These are phyloP conservation scores for Conticribra weissflogii DNA, from an alignment of 108 stramenopile species.

Conservation along the genomic window DNA sequence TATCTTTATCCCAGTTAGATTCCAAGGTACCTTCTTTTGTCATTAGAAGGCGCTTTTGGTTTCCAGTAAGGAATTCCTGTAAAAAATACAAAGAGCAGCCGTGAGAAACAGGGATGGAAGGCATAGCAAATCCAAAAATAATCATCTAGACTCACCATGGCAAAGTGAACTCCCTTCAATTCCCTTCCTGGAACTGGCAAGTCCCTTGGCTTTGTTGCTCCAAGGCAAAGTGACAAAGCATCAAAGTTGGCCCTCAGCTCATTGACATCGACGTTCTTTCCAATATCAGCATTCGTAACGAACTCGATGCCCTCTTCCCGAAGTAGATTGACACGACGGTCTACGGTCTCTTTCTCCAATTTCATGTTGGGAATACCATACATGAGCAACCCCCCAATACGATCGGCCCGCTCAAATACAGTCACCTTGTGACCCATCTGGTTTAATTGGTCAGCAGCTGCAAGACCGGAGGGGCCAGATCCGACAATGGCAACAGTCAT, in stretches of 20 bases:
- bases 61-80: slow-evolving; percentile 95
- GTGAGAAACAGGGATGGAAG: slow-evolving; percentile 9
- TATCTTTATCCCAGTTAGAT: slow-evolving; percentile 90
- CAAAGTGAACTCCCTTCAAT: slow-evolving; percentile 90
- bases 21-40: slow-evolving; percentile 93
- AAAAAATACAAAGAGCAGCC: neutral
- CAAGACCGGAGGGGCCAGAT: slow-evolving; percentile 92
- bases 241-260: slow-evolving; percentile 88
- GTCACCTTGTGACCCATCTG: slow-evolving; percentile 98
- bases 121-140: slow-evolving; percentile 2
- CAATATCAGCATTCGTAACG: slow-evolving; percentile 92
- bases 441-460: slow-evolving; percentile 93
- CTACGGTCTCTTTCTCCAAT: slow-evolving; percentile 95
- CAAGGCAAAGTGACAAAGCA: slow-evolving; percentile 87
- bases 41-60: slow-evolving; percentile 95
- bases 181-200: slow-evolving; percentile 94
- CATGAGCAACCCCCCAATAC: slow-evolving; percentile 95
- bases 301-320: slow-evolving; percentile 97
- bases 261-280: slow-evolving; percentile 92
- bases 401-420: slow-evolving; percentile 94
- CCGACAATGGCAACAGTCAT: slow-evolving; percentile 96
- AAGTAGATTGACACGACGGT: slow-evolving; percentile 92
- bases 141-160: slow-evolving; percentile 90
- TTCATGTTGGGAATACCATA: slow-evolving; percentile 99
- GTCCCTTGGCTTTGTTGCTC: slow-evolving; percentile 95